Percentiles rank a stretch among this genome's conserved stretches.
These are phyloP conservation scores for Nepenthes alata DNA, from an alignment of 179 eudicot genomes.

Conservation along the genomic window DNA sequence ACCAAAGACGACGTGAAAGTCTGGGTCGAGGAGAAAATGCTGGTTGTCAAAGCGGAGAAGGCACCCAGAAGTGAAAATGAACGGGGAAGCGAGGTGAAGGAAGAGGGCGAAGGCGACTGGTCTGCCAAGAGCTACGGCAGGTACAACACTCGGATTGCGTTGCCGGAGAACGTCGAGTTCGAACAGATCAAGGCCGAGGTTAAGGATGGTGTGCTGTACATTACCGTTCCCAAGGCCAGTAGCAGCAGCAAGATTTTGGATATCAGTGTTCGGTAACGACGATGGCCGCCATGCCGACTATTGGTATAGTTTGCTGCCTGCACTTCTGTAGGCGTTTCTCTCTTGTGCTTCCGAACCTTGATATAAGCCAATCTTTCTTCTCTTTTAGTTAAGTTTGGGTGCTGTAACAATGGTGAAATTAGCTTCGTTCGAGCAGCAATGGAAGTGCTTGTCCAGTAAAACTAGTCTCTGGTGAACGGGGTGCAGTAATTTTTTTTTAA, in stretches of 20 bases:
- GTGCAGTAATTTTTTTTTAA: too few relatives aligned
- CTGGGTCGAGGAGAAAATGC: slow-evolving; percentile 66
- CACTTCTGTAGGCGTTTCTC: too few relatives aligned
- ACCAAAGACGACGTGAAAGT: slow-evolving; percentile 58
- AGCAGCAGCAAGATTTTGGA: slow-evolving; percentile 35
- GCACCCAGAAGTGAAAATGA: slow-evolving; percentile 11
- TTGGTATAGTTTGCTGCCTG: too few relatives aligned
- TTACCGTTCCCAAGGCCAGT: slow-evolving; percentile 49
- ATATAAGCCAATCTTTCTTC: too few relatives aligned
- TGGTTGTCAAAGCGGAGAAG: slow-evolving; percentile 62
- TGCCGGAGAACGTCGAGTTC: slow-evolving; percentile 63
- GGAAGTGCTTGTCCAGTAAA: too few relatives aligned
- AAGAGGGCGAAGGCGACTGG: slow-evolving; percentile 36
- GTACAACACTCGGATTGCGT: slow-evolving; percentile 45
- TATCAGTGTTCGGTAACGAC: slow-evolving; percentile 34
- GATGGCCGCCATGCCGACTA: too few relatives aligned
- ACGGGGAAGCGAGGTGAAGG: slow-evolving; percentile 5
- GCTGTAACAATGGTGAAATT: too few relatives aligned
- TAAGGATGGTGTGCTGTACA: slow-evolving; percentile 65
- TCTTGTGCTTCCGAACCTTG: too few relatives aligned
- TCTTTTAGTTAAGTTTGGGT: too few relatives aligned
- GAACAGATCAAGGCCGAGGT: slow-evolving; percentile 84
- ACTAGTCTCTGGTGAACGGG: too few relatives aligned
- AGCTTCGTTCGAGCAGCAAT: too few relatives aligned
- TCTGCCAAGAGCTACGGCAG: slow-evolving; percentile 50